phyloP scores from a whole-genome alignment of 805 yeast genomes.

The Hanseniaspora vineae region DNA sequence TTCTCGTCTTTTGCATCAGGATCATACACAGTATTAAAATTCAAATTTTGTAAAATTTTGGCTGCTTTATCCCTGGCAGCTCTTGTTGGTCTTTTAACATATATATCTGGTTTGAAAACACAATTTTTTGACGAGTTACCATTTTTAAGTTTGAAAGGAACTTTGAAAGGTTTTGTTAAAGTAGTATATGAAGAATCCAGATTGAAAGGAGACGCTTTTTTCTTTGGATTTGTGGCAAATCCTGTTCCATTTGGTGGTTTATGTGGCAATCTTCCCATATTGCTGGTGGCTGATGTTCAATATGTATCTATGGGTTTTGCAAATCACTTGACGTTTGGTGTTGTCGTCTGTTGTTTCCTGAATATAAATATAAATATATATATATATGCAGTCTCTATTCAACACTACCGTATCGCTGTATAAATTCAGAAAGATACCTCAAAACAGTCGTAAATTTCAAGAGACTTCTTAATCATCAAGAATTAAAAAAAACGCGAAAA shows the following conservation, averaged over 20 bases:
- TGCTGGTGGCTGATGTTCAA: background rate
- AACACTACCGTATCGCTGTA: too few species aligned
- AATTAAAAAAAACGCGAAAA: too few species aligned
- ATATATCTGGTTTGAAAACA: conserved; percentile 9
- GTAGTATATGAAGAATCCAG: conserved; percentile 38
- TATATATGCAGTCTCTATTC: too few species aligned
- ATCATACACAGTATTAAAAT: conserved; percentile 20
- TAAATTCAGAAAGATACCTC: too few species aligned
- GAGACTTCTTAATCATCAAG: too few species aligned
- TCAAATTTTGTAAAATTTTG: background rate
- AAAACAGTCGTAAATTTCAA: too few species aligned
- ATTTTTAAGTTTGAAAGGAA: conserved; percentile 34
- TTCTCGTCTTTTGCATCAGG: conserved; percentile 5
- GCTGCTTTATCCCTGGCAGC: conserved; percentile 9
- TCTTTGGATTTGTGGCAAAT: conserved; percentile 57
- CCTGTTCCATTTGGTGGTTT: conserved; percentile 34
- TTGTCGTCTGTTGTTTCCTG: too few species aligned
- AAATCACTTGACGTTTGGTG: too few species aligned
- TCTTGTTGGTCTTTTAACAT: conserved; percentile 11
- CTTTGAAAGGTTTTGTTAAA: conserved; percentile 54
- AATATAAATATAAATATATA: too few species aligned
- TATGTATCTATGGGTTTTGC: too few species aligned
- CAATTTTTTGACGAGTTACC: conserved; percentile 5
- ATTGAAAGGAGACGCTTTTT: conserved; percentile 39
- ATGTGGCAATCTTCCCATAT: background rate